Conservation (phyloP, 2,329 filamentous ascomycete species). For the Xylariomycetidae sp. region DNA sequence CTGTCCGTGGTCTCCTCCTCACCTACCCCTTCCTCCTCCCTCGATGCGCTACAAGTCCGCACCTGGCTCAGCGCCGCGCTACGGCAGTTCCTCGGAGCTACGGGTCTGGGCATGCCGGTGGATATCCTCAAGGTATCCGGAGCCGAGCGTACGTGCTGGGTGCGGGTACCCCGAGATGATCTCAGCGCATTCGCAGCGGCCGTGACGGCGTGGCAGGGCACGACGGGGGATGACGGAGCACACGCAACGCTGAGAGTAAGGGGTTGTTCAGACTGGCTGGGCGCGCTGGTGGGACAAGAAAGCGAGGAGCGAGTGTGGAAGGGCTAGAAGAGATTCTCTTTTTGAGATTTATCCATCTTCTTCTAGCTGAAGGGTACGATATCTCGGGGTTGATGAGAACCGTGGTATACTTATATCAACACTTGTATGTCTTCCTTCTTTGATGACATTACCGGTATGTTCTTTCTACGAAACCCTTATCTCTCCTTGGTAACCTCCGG, state of each 20-base stretch:
- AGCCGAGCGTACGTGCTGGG: conserved; percentile 47
- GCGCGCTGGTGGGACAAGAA: conserved; percentile 47
- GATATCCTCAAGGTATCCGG: conserved; percentile 60
- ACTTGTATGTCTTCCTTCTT: conserved; percentile 7
- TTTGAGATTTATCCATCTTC: conserved; percentile 2
- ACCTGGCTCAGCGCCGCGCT: conserved; percentile 59
- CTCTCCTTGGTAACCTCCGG: conserved; percentile 16
- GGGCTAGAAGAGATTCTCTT: conserved; percentile 22
- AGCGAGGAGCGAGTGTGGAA: conserved; percentile 45
- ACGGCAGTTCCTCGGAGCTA: conserved; percentile 62
- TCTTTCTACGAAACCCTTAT: too few relatives aligned
- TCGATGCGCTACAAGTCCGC: conserved; percentile 59
- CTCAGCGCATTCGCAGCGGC: conserved; percentile 56
- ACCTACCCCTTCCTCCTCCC: conserved; percentile 13
- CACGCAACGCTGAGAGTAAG: conserved; percentile 48
- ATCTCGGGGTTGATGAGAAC: too few relatives aligned
- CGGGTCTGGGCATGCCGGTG: conserved; percentile 59
- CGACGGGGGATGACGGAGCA: conserved; percentile 31
- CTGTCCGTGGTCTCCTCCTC: conserved; percentile 39
- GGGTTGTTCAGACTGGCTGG: conserved; percentile 59
- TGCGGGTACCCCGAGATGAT: conserved; percentile 58
- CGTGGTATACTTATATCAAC: neutral
- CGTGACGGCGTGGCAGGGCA: conserved; percentile 58
- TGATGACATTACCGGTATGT: conserved; percentile 13
- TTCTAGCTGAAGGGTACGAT: too few relatives aligned